These are phyloP conservation scores for Neopestalotiopsis sp. DNA, from an alignment of 2,329 filamentous ascomycete species.

Conservation along the genomic window DNA sequence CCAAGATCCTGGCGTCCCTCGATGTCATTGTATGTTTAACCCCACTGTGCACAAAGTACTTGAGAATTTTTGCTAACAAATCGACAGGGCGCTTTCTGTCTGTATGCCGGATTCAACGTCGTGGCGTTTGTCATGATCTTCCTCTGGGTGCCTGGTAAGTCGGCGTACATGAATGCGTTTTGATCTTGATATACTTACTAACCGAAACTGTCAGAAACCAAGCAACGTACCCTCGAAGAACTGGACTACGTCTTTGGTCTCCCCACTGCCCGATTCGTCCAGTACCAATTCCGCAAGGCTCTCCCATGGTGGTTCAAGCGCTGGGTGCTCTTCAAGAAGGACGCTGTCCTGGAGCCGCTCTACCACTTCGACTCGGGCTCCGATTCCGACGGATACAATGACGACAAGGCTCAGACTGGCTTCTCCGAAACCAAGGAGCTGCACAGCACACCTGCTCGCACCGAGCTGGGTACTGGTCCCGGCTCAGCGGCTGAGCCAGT, in stretches of 20 bases:
- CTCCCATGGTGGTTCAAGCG: slow-evolving; percentile 66
- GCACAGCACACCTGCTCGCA: background rate
- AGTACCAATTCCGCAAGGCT: slow-evolving; percentile 60
- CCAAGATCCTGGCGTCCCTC: slow-evolving; percentile 51
- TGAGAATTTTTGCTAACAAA: background rate
- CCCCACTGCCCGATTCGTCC: slow-evolving; percentile 59
- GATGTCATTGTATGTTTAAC: slow-evolving; percentile 33
- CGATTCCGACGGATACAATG: background rate
- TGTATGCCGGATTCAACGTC: slow-evolving; percentile 62
- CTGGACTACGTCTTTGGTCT: slow-evolving; percentile 67
- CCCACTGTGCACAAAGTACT: background rate
- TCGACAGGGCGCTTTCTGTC: slow-evolving; percentile 49
- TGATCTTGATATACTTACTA: background rate
- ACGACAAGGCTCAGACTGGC: slow-evolving; percentile 9
- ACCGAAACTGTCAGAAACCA: slow-evolving; percentile 43
- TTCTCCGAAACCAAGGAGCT: background rate
- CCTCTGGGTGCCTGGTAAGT: slow-evolving; percentile 55
- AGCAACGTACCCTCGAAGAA: slow-evolving; percentile 62
- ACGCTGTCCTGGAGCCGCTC: slow-evolving; percentile 51
- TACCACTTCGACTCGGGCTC: slow-evolving; percentile 42
- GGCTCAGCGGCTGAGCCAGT: background rate
- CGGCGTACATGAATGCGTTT: background rate
- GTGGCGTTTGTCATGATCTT: slow-evolving; percentile 61
- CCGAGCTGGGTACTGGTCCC: background rate
- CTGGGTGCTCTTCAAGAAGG: slow-evolving; percentile 57